These are phyloP conservation scores for Suillus spraguei DNA, from an alignment of 768 basidiomycete species.

Conservation along the genomic window DNA sequence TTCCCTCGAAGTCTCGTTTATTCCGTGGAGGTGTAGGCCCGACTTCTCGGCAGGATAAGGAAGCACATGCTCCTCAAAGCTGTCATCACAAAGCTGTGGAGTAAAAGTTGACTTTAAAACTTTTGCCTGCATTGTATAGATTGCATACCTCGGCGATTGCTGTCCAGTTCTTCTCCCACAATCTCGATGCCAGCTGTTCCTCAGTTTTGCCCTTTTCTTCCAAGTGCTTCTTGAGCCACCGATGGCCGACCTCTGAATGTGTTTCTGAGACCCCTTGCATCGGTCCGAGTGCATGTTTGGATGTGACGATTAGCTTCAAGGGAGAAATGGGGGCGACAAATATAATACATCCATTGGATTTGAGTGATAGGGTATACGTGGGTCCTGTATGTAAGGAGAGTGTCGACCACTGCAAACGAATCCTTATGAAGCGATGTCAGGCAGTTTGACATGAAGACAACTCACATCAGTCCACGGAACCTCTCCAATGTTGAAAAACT, in stretches of 20 bases:
- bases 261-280: constrained; percentile 44
- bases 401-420: background rate
- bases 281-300: constrained; percentile 88
- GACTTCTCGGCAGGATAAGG: background rate
- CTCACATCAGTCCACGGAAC: constrained; percentile 86
- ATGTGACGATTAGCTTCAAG: constrained; percentile 82
- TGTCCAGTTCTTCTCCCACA: constrained; percentile 87
- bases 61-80: background rate
- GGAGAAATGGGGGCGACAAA: background rate
- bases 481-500: constrained; percentile 98
- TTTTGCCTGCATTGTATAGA: background rate
- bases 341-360: constrained; percentile 2
- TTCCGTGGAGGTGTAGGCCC: background rate
- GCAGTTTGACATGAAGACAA: background rate
- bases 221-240: constrained; percentile 79
- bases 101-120: background rate
- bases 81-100: constrained; percentile 90
- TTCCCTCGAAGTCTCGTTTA: background rate
- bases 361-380: background rate
- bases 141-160: constrained; percentile 84
- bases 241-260: constrained; percentile 84
- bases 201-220: constrained; percentile 63
- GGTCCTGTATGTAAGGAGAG: background rate
- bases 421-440: background rate
- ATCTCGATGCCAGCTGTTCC: constrained; percentile 66